Evolutionary conservation across 805 yeast species (phyloP), one percentile per base, ranked within the genome.

Genomic region (Kuraishia hungarica): DNA sequence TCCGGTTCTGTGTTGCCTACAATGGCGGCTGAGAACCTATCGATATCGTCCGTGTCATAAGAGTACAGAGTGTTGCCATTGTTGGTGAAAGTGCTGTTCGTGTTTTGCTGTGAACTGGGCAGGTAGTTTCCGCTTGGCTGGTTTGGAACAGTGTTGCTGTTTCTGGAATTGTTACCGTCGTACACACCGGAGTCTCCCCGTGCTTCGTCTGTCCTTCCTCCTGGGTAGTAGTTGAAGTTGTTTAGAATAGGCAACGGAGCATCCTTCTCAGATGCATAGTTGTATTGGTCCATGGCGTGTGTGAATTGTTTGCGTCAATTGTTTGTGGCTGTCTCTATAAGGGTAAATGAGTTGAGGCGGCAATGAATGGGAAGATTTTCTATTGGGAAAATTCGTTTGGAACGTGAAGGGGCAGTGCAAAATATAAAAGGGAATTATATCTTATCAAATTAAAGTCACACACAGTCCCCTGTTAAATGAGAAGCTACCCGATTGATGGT

Each of bases 151-250:
- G 17, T 35, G n/a, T 35, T 35, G 17, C 43, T 35, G n/a, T 10
- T 15, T 3, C 43, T 35, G 17, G 43, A 35, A 35, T 13, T 35
- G 8, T 7, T 35, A 17, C 43, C 43, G 43, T 15, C 17, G 43
- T 35, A 28, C 10, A 11, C 35, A 6, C 35, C 17, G n/a, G 8
- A 35, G 17, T 35, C 43, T 35, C 17, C 43, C n/a, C 17, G 17
- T 17, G n/a, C 43, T 4, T 10, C 43, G 11, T 35, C 43, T 35
- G 43, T 13, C 43, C 17, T 35, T 35, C 22, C 50, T 11, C 23
- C 26, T 3, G 50, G 50, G 19, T 21, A 49, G 51, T 49, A 49
- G 35, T 49, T 24, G 28, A 49, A 49, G 51, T 49, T 49, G 35
- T 49, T 49, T 10, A 49, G n/a, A 4, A 49, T 20, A 15, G 51